Conservation (phyloP, 2,329 filamentous ascomycete genomes). For the Xylariales sp. region DNA sequence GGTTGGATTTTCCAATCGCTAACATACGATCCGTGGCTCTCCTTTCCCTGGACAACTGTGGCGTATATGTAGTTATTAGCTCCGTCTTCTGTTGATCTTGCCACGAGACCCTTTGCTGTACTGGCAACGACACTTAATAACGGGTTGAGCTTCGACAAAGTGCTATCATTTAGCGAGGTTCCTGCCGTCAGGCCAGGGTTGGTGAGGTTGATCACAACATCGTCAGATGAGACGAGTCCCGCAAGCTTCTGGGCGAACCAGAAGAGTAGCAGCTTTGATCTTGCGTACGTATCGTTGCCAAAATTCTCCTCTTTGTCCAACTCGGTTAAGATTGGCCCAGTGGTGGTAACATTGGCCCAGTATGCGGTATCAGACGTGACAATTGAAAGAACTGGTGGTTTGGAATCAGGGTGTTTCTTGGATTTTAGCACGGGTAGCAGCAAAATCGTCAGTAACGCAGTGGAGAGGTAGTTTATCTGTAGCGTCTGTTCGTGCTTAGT, state of each 20-base stretch:
- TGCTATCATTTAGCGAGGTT: too few relatives aligned
- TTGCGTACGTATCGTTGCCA: conserved; percentile 12
- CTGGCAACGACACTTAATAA: too few relatives aligned
- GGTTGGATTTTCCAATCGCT: background rate
- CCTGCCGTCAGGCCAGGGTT: conserved; percentile 7
- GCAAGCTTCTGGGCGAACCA: conserved; percentile 18
- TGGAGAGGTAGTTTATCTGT: conserved; percentile 50
- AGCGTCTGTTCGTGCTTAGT: conserved; percentile 37
- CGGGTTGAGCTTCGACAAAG: too few relatives aligned
- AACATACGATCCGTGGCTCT: background rate
- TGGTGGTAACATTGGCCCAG: conserved; percentile 13
- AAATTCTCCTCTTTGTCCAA: conserved; percentile 7
- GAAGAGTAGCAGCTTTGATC: conserved; percentile 21
- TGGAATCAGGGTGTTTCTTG: conserved; percentile 12
- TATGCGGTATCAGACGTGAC: conserved; percentile 20
- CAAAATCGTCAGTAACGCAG: conserved; percentile 40
- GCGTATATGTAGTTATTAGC: background rate
- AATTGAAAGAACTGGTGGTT: conserved; percentile 15
- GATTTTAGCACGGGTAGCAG: conserved; percentile 42
- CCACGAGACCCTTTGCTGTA: too few relatives aligned
- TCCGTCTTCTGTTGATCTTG: too few relatives aligned
- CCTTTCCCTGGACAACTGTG: background rate
- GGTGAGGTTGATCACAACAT: conserved; percentile 7
- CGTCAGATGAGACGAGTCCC: conserved; percentile 18
- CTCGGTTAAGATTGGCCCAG: conserved; percentile 8